A percentile compares a stretch with the other conserved stretches of the same genome.
These are phyloP conservation scores for Francoa sonchifolia DNA, from an alignment of 441 rosid species.

Conservation along the genomic window DNA sequence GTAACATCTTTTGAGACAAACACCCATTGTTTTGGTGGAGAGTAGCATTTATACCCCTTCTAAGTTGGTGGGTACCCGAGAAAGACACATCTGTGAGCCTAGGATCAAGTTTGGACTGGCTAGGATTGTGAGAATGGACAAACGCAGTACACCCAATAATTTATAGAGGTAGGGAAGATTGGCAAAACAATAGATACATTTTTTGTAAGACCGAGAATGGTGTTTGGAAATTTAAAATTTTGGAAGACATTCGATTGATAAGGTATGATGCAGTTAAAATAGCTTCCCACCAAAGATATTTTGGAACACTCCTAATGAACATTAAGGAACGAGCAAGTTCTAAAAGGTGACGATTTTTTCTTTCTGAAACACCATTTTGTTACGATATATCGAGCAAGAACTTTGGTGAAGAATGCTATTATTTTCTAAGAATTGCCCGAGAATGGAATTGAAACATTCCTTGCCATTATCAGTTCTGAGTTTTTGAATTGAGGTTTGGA, in stretches of 20 bases:
- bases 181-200: background rate
- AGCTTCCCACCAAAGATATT: background rate
- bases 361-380: background rate
- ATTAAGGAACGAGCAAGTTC: background rate
- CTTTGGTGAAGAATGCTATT: background rate
- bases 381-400: background rate
- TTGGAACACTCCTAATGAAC: background rate
- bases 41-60: background rate
- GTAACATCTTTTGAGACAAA: background rate
- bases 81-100: too few species aligned
- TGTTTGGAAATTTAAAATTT: background rate
- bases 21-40: background rate
- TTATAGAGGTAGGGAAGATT: background rate
- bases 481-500: background rate
- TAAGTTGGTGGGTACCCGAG: too few species aligned
- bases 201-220: background rate
- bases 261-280: background rate
- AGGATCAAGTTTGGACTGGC: background rate
- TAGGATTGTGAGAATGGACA: background rate
- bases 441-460: background rate
- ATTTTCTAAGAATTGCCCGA: background rate
- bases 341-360: background rate
- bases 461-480: background rate
- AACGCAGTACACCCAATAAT: background rate
- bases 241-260: background rate